Conservation (phyloP, 495 filamentous ascomycete species). For the Trichoderma gamsii region DNA sequence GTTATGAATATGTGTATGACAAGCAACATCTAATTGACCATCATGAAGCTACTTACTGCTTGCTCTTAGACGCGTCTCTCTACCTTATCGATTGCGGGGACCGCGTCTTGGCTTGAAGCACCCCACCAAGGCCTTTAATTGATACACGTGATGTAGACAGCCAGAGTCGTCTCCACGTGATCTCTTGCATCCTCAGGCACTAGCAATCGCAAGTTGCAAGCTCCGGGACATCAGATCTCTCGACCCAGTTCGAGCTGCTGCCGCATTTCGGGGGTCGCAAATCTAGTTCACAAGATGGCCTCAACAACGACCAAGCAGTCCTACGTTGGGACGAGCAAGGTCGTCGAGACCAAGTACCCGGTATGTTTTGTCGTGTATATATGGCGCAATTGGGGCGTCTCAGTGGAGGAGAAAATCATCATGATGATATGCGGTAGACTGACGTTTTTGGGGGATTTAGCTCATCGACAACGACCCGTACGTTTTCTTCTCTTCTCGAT, state of each 20-base stretch:
- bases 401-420: not conserved
- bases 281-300: not conserved
- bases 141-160: not conserved
- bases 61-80: not conserved
- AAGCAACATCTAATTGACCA: not conserved
- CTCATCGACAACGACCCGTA: constrained; percentile 98
- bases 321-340: constrained; percentile 60
- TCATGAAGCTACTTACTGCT: not conserved
- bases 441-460: constrained; percentile 38
- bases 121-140: constrained; percentile 4
- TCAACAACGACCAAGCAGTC: constrained; percentile 57
- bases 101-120: not conserved
- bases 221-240: constrained; percentile 4
- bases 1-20: not conserved
- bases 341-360: constrained; percentile 68
- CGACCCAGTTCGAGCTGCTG: not conserved
- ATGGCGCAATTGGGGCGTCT: constrained; percentile 3
- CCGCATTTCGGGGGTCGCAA: constrained; percentile 11
- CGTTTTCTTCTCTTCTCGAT: constrained; percentile 26
- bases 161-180: not conserved
- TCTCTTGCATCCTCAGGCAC: not conserved
- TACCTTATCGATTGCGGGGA: constrained; percentile 15
- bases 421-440: not conserved
- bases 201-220: constrained; percentile 13
- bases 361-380: constrained; percentile 43